phyloP scores from a whole-genome alignment of 352 stramenopile genomes.

The Saprolegnia diclina region DNA sequence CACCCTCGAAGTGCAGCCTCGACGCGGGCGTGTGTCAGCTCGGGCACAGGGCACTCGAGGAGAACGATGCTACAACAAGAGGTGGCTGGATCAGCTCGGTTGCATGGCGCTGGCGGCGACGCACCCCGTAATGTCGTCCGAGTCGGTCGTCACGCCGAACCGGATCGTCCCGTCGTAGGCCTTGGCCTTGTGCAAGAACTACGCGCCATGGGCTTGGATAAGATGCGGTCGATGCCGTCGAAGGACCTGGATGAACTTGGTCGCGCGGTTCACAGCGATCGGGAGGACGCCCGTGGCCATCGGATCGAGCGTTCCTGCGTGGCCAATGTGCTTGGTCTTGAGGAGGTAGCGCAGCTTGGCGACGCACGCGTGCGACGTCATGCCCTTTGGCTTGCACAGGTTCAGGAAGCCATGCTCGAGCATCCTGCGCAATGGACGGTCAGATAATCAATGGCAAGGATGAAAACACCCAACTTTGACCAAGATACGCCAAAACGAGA shows the following conservation, averaged over 20 bases:
- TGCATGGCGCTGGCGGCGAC: background rate
- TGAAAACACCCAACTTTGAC: slow-evolving; percentile 11
- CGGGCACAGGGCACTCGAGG: slow-evolving; percentile 45
- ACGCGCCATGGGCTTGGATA: background rate
- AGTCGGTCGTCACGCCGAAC: slow-evolving; percentile 69
- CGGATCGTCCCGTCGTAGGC: slow-evolving; percentile 70
- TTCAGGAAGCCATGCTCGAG: slow-evolving; percentile 63
- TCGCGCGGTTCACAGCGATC: slow-evolving; percentile 70
- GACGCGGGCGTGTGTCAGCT: slow-evolving; percentile 43
- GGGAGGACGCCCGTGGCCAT: slow-evolving; percentile 84
- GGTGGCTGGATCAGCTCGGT: background rate
- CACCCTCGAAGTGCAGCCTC: slow-evolving; percentile 44
- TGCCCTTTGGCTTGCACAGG: slow-evolving; percentile 61
- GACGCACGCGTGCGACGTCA: slow-evolving; percentile 80
- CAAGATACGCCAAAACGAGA: slow-evolving; percentile 1
- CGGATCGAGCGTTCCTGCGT: slow-evolving; percentile 81
- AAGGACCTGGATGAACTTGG: slow-evolving; percentile 68
- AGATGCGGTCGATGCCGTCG: background rate
- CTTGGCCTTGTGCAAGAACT: slow-evolving; percentile 65
- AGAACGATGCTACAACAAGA: slow-evolving; percentile 41
- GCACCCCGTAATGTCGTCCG: slow-evolving; percentile 77
- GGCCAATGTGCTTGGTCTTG: slow-evolving; percentile 63
- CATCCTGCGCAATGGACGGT: background rate
- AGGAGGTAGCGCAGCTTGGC: slow-evolving; percentile 59
- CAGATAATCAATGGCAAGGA: background rate